phyloP scores from a whole-genome alignment of 495 filamentous ascomycete genomes.

The Collariella sp. region DNA sequence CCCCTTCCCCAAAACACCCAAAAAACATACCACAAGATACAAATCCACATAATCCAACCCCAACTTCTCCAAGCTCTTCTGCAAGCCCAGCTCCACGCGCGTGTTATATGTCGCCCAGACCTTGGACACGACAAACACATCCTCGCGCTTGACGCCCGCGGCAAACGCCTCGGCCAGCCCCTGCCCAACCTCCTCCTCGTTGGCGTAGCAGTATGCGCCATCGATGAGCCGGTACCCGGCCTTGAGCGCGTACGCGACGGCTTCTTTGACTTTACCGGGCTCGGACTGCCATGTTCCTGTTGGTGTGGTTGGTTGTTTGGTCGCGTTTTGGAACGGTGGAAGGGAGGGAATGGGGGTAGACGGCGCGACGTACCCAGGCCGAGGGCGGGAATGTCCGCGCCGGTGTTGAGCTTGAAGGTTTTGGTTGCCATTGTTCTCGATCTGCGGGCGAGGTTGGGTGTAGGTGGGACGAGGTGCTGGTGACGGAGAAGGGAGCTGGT shows the following conservation, averaged over 20 bases:
- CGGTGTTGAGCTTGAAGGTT: constrained; percentile 66
- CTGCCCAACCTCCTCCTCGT: constrained; percentile 50
- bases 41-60: constrained; percentile 76
- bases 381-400: constrained; percentile 63
- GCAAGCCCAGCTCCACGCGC: constrained; percentile 56
- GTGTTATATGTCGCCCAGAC: constrained; percentile 73
- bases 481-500: background rate
- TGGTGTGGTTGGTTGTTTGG: background rate
- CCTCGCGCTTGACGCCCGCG: constrained; percentile 60
- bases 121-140: constrained; percentile 78
- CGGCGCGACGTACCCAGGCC: constrained; percentile 63
- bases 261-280: constrained; percentile 49
- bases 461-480: background rate
- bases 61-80: constrained; percentile 61
- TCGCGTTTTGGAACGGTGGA: too few species aligned
- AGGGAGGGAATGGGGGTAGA: constrained; percentile 11
- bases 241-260: constrained; percentile 49
- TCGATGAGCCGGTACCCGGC: constrained; percentile 59
- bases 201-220: constrained; percentile 50
- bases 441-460: background rate
- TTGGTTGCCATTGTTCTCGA: constrained; percentile 37
- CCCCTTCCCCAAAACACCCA: background rate
- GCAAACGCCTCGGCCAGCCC: constrained; percentile 56
- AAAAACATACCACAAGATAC: constrained; percentile 46
- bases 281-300: constrained; percentile 67